These are phyloP conservation scores for Colletotrichum theobromicola DNA, from an alignment of 2,329 filamentous ascomycete species.

Conservation along the genomic window DNA sequence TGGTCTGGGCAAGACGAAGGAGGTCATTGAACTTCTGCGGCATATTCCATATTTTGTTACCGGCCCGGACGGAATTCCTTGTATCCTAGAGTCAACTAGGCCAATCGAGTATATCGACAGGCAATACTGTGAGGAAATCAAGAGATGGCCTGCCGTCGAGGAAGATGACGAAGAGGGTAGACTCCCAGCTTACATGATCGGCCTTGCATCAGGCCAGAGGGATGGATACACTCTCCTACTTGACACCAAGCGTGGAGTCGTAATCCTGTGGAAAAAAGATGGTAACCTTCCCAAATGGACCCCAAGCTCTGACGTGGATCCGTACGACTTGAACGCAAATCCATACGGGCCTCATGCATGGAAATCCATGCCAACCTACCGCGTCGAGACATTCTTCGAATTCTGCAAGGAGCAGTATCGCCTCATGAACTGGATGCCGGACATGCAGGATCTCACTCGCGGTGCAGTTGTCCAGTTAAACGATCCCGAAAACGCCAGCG, in stretches of 20 bases:
- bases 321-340: neutral
- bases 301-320: accelerated
- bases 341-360: neutral
- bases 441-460: neutral
- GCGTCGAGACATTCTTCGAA: neutral
- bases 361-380: neutral
- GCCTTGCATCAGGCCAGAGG: neutral
- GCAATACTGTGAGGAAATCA: neutral
- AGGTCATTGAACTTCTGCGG: neutral
- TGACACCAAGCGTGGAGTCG: neutral
- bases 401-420: neutral
- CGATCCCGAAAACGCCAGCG: accelerated
- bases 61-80: neutral
- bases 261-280: neutral
- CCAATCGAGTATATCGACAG: neutral
- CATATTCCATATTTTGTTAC: neutral
- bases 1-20: neutral
- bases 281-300: neutral
- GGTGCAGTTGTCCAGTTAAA: neutral
- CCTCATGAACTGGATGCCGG: neutral
- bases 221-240: neutral
- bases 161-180: neutral
- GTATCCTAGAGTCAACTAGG: neutral
- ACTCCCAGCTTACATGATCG: neutral
- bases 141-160: neutral